Conservation (phyloP, 179 eudicot species). For the Beta macrorhiza region DNA sequence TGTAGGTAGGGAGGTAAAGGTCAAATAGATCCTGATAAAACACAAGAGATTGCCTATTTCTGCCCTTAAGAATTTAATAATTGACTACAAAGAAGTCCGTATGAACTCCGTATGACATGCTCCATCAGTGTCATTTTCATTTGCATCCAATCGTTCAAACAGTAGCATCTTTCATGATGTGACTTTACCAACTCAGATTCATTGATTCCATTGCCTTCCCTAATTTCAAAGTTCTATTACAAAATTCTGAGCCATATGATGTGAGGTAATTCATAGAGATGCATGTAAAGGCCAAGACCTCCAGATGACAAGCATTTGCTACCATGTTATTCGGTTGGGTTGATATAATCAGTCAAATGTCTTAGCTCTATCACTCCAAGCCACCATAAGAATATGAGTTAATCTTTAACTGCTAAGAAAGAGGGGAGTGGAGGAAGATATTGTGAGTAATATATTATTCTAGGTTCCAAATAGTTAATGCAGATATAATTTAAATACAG, state of each 20-base stretch:
- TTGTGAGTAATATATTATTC: not conserved
- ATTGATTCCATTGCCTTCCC: not conserved
- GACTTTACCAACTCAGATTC: not conserved
- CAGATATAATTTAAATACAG: not conserved
- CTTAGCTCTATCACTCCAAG: not conserved
- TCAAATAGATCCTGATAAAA: not conserved
- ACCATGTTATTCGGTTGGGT: not conserved
- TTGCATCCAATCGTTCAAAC: not conserved
- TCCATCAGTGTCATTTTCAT: not conserved
- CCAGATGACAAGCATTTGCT: not conserved
- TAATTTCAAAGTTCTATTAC: not conserved
- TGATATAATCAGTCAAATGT: not conserved
- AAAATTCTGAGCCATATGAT: not conserved
- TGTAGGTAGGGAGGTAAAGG: not conserved
- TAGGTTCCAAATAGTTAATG: too few relatives aligned
- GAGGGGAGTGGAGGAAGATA: not conserved
- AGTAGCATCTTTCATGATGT: not conserved
- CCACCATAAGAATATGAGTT: constrained; percentile 2
- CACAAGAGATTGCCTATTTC: not conserved
- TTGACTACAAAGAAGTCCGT: not conserved
- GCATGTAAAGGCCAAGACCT: not conserved
- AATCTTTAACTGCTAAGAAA: not conserved
- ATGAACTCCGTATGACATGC: not conserved
- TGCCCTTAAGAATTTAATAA: not conserved
- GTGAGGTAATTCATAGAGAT: not conserved